Conservation (phyloP, 768 basidiomycete species). For the Rubroboletus satanas region DNA sequence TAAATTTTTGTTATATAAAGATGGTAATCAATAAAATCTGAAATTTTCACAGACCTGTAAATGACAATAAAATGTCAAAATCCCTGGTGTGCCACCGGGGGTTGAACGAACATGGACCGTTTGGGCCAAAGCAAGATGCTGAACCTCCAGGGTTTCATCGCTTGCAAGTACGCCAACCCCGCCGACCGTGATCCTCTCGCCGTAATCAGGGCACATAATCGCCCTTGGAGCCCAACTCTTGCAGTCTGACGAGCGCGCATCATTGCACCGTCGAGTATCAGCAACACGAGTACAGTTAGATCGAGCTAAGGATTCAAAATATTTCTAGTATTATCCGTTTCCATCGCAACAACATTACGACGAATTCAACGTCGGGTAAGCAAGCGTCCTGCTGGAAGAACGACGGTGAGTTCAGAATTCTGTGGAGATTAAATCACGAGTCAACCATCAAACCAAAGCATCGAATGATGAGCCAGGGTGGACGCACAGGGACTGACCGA, state of each 20-base stretch:
- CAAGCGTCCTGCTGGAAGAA: background rate
- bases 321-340: conserved; percentile 7
- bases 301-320: background rate
- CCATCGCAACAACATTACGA: background rate
- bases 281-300: conserved; percentile 12
- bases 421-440: background rate
- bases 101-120: too few relatives aligned
- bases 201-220: background rate
- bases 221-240: background rate
- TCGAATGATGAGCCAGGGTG: background rate
- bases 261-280: background rate
- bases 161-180: background rate
- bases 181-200: background rate
- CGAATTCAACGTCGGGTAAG: background rate
- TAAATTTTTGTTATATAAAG: too few relatives aligned
- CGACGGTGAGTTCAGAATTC: background rate
- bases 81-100: too few relatives aligned
- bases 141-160: background rate
- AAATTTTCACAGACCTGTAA: too few relatives aligned
- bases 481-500: conserved; percentile 17
- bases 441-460: conserved; percentile 2
- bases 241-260: background rate
- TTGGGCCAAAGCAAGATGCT: background rate
- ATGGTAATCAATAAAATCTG: too few relatives aligned
- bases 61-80: too few relatives aligned